Percentiles rank a stretch among this genome's conserved stretches.
phyloP scores from a whole-genome alignment of 768 basidiomycete species.

The Psilocybe sp. region DNA sequence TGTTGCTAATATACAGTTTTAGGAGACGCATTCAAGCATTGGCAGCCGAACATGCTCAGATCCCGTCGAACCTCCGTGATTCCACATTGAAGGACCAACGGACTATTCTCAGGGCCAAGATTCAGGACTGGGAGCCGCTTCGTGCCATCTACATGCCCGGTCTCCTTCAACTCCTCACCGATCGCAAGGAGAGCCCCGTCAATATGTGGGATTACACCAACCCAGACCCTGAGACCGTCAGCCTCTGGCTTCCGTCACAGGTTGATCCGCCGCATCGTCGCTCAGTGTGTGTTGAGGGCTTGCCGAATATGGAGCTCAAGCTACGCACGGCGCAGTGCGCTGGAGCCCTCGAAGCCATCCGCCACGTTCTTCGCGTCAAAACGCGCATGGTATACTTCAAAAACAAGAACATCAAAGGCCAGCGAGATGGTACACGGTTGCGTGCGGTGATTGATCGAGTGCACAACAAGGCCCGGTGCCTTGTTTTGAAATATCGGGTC shows the following conservation, averaged over 20 bases:
- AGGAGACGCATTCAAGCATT: not conserved
- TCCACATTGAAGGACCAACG: not conserved
- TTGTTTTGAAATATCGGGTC: conserved; percentile 13
- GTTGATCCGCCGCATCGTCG: not conserved
- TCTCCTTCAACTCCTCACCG: conserved; percentile 8
- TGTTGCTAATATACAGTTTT: no score
- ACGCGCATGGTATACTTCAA: conserved; percentile 17
- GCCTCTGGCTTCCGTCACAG: conserved; percentile 6
- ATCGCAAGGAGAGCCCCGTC: not conserved
- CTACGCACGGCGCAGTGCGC: conserved; percentile 20
- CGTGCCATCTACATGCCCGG: conserved; percentile 14
- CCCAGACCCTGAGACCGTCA: conserved; percentile 4
- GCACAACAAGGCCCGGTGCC: conserved; percentile 5
- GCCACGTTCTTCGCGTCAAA: conserved; percentile 16
- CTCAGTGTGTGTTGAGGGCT: not conserved
- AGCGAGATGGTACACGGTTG: conserved; percentile 18
- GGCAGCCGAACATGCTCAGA: not conserved
- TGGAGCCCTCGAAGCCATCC: conserved; percentile 15
- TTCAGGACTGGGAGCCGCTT: conserved; percentile 9
- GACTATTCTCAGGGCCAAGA: not conserved
- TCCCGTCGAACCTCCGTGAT: not conserved
- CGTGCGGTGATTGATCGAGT: conserved; percentile 16
- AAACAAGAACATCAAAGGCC: conserved; percentile 19
- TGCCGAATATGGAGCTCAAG: conserved; percentile 15
- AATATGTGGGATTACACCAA: not conserved